Conservation (phyloP, 352 stramenopile genomes). For the Chrysophaeum taylorii region DNA sequence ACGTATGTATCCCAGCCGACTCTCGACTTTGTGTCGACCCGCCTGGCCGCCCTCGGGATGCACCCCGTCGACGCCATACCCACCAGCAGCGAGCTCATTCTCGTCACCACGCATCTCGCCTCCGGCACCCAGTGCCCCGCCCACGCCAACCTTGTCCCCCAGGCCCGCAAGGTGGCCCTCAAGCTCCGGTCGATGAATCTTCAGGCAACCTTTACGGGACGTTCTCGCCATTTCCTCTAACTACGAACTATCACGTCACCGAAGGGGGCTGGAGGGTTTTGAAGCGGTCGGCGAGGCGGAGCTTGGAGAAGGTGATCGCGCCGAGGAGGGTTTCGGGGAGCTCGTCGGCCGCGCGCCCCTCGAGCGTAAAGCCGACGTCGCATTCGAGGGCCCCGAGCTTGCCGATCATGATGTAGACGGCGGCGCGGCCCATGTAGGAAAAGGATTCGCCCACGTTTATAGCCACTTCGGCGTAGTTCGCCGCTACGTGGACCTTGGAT, state of each 20-base stretch:
- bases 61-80: neutral
- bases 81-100: constrained; percentile 4
- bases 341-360: constrained; percentile 1
- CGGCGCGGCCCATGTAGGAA: constrained; percentile 10
- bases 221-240: no score
- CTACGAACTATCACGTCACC: no score
- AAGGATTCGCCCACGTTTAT: constrained; percentile 10
- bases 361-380: constrained; percentile 13
- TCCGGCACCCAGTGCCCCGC: neutral
- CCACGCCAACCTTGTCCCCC: neutral
- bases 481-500: neutral
- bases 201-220: no score
- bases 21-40: neutral
- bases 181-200: no score
- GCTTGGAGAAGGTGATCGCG: neutral
- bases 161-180: no score
- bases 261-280: no score
- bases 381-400: neutral
- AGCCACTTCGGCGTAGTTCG: neutral
- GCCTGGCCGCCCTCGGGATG: neutral
- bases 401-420: constrained; percentile 13
- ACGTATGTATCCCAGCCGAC: neutral
- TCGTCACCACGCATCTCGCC: neutral
- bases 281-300: neutral
- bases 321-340: constrained; percentile 5